Evolutionary conservation across 23 red algal genomes (phyloP), one percentile per base, ranked within the genome.

Genomic region (Agarophyton chilense): DNA sequence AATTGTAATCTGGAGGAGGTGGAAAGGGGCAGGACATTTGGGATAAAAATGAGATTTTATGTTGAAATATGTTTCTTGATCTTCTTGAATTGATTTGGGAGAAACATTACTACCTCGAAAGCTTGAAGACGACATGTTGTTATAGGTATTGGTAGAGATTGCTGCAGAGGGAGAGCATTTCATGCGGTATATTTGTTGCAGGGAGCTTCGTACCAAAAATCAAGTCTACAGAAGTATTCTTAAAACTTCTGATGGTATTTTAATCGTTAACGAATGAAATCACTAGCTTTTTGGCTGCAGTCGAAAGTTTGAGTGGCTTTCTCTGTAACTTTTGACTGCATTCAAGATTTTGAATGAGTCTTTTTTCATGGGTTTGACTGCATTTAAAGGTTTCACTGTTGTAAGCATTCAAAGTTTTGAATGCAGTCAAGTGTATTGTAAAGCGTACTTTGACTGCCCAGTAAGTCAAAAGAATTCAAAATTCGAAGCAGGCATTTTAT

Each of bases 361-460:
- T 8, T 32, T 22, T 13, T 13, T 8, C 10, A 62, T 13, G 28
- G 10, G 6, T 22, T 62, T 62, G 56, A 62, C 19, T 9, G 56
- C 19, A 62, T 6, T 62, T 19, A 62, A 62, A 62, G 9, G 56
- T 62, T 62, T 62, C 6, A 62, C 8, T 62, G 6, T 28, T 28
- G 56, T 13, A 9, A 22, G 56, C 56, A 22, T 62, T 62, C 28
- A 13, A 62, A 13, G 8, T 62, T 28, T 62, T 62, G 56, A 62
- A 62, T 62, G 56, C 56, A 62, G 56, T 62, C 56, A 62, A 62
- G n/a, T 19, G n/a, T 62, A 62, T 19, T 62, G 56, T 62, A 62
- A 62, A 19, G 56, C 10, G n/a, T 19, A 62, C 56, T 62, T 62
- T 62, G 56, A 62, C 56, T 62, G 56, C 56, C 10, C 19, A 8